Percentiles rank a stretch among this genome's conserved stretches.
These are phyloP conservation scores for Chytridiales sp. DNA, from an alignment of 371 early-diverging fungal genomes.

Conservation along the genomic window DNA sequence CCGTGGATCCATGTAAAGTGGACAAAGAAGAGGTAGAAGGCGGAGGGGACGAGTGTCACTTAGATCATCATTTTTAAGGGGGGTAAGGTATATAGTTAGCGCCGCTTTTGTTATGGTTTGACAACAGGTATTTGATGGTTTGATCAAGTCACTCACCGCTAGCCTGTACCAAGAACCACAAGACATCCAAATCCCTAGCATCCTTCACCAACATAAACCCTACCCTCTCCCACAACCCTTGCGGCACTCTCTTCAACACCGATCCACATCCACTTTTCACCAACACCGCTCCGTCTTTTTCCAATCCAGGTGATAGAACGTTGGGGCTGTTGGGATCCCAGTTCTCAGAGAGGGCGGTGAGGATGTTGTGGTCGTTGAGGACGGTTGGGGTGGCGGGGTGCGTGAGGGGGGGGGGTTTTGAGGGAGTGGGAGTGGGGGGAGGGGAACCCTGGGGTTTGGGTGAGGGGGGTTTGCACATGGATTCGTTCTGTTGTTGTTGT, in stretches of 20 bases:
- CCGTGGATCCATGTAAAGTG: too few species aligned
- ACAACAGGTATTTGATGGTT: too few species aligned
- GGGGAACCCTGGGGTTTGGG: too few species aligned
- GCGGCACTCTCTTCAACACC: slow-evolving; percentile 5
- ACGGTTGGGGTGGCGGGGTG: too few species aligned
- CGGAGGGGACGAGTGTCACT: slow-evolving; percentile 19
- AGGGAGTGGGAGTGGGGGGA: too few species aligned
- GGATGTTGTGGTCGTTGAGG: slow-evolving; percentile 22
- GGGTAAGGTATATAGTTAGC: too few species aligned
- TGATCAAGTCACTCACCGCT: slow-evolving; percentile 27
- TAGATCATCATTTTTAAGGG: too few species aligned
- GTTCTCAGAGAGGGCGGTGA: slow-evolving; percentile 22
- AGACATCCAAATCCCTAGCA: slow-evolving; percentile 14
- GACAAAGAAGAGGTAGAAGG: slow-evolving; percentile 18
- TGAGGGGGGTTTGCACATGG: too few species aligned
- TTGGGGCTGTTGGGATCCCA: slow-evolving; percentile 15
- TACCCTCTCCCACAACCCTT: slow-evolving; percentile 14
- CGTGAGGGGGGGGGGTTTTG: too few species aligned
- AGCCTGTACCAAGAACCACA: slow-evolving; percentile 8
- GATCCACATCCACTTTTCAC: background rate
- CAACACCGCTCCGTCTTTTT: slow-evolving; percentile 6
- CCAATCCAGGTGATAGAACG: slow-evolving; percentile 27
- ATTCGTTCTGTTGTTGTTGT: too few species aligned
- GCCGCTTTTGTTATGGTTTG: too few species aligned
- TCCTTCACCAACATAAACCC: slow-evolving; percentile 16